Conservation (phyloP, 179 eudicot species). For the Beta macrorhiza region DNA sequence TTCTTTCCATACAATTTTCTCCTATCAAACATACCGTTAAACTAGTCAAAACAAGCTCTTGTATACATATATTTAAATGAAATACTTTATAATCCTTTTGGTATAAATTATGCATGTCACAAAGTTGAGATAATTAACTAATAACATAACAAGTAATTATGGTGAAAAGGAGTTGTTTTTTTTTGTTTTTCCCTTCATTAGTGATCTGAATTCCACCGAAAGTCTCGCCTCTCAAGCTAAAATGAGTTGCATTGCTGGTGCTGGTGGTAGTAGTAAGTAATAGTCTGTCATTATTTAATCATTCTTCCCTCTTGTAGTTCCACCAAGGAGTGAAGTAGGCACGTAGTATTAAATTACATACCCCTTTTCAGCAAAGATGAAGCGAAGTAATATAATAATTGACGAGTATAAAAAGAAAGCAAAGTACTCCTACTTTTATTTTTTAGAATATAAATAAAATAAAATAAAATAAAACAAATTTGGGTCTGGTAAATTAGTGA, state of each 20-base stretch:
- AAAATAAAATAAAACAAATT: background rate
- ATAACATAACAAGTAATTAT: no score
- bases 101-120: no score
- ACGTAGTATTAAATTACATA: background rate
- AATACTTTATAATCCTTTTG: no score
- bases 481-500: constrained; percentile 4
- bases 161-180: no score
- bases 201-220: background rate
- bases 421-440: no score
- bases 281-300: background rate
- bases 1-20: no score
- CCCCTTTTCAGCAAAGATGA: constrained; percentile 7
- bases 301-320: background rate
- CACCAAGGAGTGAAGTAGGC: background rate
- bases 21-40: no score
- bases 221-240: background rate
- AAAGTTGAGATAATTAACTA: no score
- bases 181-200: no score
- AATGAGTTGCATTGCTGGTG: background rate
- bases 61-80: no score
- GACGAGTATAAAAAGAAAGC: background rate
- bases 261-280: background rate
- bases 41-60: no score
- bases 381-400: background rate
- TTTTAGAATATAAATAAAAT: background rate